phyloP scores from a whole-genome alignment of 345 rosid genomes.

The Excoecaria agallocha region DNA sequence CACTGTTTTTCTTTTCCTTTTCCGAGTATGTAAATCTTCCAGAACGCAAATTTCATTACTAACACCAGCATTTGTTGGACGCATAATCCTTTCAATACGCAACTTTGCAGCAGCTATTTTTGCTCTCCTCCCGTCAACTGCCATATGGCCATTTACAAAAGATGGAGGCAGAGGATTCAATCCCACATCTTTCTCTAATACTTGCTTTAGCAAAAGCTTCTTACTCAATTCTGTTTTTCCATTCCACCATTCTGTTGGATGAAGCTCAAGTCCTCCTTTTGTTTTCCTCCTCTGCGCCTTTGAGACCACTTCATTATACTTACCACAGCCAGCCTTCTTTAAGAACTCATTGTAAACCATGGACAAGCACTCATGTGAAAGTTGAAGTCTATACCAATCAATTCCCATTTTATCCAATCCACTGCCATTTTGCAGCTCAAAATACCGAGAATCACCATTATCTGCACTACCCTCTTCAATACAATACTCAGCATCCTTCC shows the following conservation, averaged over 20 bases:
- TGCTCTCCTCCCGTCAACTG: slow-evolving; percentile 47
- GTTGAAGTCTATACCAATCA: slow-evolving; percentile 29
- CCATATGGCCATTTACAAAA: slow-evolving; percentile 49
- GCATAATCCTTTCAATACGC: slow-evolving; percentile 47
- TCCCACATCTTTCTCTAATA: slow-evolving; percentile 76
- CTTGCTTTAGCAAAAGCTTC: slow-evolving; percentile 58
- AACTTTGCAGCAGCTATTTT: slow-evolving; percentile 67
- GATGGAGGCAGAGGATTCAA: slow-evolving; percentile 63
- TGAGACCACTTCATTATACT: slow-evolving; percentile 11
- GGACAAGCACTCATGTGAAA: slow-evolving; percentile 49
- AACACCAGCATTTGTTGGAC: slow-evolving; percentile 32
- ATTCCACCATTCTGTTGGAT: slow-evolving; percentile 67
- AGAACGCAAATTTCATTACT: not conserved
- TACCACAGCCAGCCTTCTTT: slow-evolving; percentile 25
- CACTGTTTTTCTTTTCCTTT: slow-evolving; percentile 46
- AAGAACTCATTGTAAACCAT: slow-evolving; percentile 41
- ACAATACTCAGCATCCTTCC: slow-evolving; percentile 35
- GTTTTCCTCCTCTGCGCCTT: slow-evolving; percentile 11
- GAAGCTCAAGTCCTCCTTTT: slow-evolving; percentile 21
- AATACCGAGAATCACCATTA: slow-evolving; percentile 29
- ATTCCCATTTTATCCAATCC: slow-evolving; percentile 2
- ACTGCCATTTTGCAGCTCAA: slow-evolving; percentile 27
- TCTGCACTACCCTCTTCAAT: slow-evolving; percentile 22
- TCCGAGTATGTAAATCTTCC: slow-evolving; percentile 20
- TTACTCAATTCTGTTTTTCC: slow-evolving; percentile 70